Evolutionary conservation across 73 alveolate species (phyloP).

Genomic region (Effrenium voratum): DNA sequence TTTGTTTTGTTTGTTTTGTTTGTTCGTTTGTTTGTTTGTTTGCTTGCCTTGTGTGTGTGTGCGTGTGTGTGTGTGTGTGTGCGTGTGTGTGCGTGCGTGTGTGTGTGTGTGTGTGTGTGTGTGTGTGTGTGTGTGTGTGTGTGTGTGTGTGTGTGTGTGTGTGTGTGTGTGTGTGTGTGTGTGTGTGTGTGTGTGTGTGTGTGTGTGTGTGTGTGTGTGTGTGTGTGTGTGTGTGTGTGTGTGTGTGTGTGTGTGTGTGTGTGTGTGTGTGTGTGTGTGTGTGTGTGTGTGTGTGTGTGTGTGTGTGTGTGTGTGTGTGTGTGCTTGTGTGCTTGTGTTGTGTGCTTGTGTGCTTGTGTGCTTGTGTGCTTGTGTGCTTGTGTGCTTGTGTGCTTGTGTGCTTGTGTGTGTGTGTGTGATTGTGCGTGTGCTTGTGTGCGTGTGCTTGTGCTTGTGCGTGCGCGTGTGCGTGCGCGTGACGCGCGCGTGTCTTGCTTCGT

Average conservation of each 20-base stretch:
- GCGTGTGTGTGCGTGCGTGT: neutral
- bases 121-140: neutral
- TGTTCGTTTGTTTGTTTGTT: neutral
- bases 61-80: neutral
- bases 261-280: conserved; percentile 15
- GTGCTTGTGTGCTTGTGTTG: neutral
- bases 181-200: conserved; percentile 19
- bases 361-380: neutral
- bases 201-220: neutral
- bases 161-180: neutral
- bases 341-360: neutral
- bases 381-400: neutral
- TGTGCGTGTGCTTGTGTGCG: neutral
- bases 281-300: neutral
- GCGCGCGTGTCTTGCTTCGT: no score
- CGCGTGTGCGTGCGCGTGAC: neutral
- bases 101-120: neutral
- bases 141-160: neutral
- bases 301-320: neutral
- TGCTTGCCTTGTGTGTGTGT: neutral
- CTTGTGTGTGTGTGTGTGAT: neutral
- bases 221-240: neutral
- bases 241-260: neutral
- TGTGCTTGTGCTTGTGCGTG: neutral
- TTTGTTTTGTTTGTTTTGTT: no score